These are phyloP conservation scores for Lepraria neglecta DNA, from an alignment of 495 filamentous ascomycete species.

Conservation along the genomic window DNA sequence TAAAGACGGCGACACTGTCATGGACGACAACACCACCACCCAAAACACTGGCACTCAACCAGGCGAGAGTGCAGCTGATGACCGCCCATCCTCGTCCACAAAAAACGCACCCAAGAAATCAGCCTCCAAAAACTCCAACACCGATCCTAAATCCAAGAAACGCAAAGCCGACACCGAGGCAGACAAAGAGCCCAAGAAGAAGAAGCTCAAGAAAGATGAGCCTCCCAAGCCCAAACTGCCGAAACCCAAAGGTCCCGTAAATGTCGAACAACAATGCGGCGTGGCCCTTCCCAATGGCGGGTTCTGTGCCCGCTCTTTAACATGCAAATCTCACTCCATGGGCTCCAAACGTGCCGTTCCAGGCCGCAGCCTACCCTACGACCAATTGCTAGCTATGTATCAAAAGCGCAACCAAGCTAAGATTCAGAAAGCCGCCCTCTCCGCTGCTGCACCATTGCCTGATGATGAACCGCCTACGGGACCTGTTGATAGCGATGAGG, in stretches of 20 bases:
- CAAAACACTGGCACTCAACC: constrained; percentile 26
- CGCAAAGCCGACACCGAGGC: constrained; percentile 79
- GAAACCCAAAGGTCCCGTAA: constrained; percentile 91
- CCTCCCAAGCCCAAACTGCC: constrained; percentile 75
- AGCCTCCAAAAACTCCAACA: constrained; percentile 43
- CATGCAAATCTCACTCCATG: constrained; percentile 97
- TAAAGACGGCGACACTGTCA: constrained; percentile 48
- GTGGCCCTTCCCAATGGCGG: constrained; percentile 78
- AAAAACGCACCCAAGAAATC: constrained; percentile 68
- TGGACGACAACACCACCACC: constrained; percentile 47
- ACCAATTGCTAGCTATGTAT: constrained; percentile 86
- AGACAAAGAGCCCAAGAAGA: constrained; percentile 62
- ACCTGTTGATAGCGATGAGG: constrained; percentile 87
- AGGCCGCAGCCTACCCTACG: constrained; percentile 85
- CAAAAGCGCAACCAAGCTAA: constrained; percentile 99
- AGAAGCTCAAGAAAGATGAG: constrained; percentile 94
- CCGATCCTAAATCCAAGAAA: constrained; percentile 74
- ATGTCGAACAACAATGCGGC: constrained; percentile 96
- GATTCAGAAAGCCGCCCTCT: constrained; percentile 89
- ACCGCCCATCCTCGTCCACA: constrained; percentile 18
- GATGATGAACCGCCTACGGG: constrained; percentile 68
- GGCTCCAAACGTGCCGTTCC: constrained; percentile 88
- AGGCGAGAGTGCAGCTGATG: constrained; percentile 35
- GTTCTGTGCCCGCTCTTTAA: constrained; percentile 83
- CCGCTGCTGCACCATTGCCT: constrained; percentile 84